Conservation (phyloP, 1,139 yeast species). For the Diutina catenulata region DNA sequence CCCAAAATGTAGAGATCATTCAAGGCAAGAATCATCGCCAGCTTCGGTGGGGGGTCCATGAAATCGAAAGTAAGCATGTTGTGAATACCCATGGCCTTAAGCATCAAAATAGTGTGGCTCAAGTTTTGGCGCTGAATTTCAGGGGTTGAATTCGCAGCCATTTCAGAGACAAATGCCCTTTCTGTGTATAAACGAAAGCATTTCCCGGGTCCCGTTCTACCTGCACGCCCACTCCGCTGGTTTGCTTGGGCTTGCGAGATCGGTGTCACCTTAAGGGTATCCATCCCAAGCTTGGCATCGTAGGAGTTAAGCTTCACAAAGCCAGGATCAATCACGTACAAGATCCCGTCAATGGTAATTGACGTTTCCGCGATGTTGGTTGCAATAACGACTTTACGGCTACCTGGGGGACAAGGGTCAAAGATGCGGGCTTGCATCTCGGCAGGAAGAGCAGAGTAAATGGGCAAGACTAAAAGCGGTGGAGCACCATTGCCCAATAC, state of each 20-base stretch:
- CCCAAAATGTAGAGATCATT: slow-evolving; percentile 75
- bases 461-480: slow-evolving; percentile 74
- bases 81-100: slow-evolving; percentile 91
- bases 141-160: slow-evolving; percentile 78
- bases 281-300: slow-evolving; percentile 71
- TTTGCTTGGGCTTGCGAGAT: slow-evolving; percentile 77
- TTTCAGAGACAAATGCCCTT: slow-evolving; percentile 50
- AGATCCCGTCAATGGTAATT: slow-evolving; percentile 69
- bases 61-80: slow-evolving; percentile 74
- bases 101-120: slow-evolving; percentile 73
- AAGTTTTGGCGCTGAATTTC: slow-evolving; percentile 89
- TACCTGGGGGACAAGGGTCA: slow-evolving; percentile 62
- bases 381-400: slow-evolving; percentile 64
- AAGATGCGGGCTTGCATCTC: slow-evolving; percentile 65
- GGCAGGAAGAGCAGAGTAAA: slow-evolving; percentile 68
- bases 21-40: slow-evolving; percentile 64
- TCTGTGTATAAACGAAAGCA: slow-evolving; percentile 70
- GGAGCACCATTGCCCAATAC: slow-evolving; percentile 51
- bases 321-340: slow-evolving; percentile 72
- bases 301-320: slow-evolving; percentile 69
- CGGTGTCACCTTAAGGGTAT: slow-evolving; percentile 58
- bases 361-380: slow-evolving; percentile 76
- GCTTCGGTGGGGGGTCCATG: slow-evolving; percentile 88
- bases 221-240: slow-evolving; percentile 78
- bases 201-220: slow-evolving; percentile 78